These are phyloP conservation scores for Aspergillus baeticus DNA, from an alignment of 495 filamentous ascomycete species.

Conservation along the genomic window DNA sequence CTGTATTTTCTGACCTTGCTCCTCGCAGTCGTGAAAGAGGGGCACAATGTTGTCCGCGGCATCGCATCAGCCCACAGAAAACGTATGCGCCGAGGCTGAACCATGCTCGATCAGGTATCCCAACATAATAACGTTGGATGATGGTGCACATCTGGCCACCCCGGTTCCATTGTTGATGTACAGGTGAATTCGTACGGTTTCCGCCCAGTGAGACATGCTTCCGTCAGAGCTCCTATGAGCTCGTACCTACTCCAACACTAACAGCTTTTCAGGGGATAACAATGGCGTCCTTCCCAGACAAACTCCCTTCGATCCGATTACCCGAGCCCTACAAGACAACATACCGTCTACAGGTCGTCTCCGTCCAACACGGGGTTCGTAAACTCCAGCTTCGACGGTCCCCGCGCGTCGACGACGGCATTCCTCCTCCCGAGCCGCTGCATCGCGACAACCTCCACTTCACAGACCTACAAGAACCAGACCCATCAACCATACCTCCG, in stretches of 20 bases:
- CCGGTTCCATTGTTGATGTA: background rate
- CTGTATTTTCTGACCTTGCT: background rate
- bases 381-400: constrained; percentile 21
- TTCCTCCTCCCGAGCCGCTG: constrained; percentile 22
- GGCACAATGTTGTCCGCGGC: background rate
- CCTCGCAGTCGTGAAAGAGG: background rate
- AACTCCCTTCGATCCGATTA: constrained; percentile 21
- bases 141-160: background rate
- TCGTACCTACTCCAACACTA: too few species aligned
- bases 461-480: constrained; percentile 18
- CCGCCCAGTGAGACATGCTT: too few species aligned
- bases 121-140: background rate
- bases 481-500: constrained; percentile 16
- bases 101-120: background rate
- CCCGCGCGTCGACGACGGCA: constrained; percentile 19
- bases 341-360: constrained; percentile 19
- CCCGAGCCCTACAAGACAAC: constrained; percentile 26
- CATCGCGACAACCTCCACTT: constrained; percentile 23
- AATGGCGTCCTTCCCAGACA: constrained; percentile 6
- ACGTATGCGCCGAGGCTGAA: background rate
- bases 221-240: too few species aligned
- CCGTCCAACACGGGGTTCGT: constrained; percentile 16
- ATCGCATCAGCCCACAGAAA: background rate
- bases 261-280: too few species aligned
- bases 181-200: too few species aligned